phyloP scores from a whole-genome alignment of 805 yeast species.

The Clavispora asparagi region DNA sequence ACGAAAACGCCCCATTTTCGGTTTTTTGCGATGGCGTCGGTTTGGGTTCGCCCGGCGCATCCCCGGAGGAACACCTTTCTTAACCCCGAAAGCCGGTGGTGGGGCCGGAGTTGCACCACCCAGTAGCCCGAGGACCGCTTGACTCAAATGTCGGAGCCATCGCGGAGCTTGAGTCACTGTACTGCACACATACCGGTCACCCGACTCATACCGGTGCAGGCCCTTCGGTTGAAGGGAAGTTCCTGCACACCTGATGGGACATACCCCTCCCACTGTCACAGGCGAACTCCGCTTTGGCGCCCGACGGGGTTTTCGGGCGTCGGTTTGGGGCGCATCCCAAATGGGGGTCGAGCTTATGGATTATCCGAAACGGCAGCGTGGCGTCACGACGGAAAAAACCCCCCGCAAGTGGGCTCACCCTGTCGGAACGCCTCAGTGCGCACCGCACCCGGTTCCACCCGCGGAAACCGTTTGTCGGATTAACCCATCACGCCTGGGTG shows the following conservation, averaged over 20 bases:
- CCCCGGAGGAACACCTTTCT: no score
- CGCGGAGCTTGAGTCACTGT: neutral
- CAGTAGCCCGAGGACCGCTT: neutral
- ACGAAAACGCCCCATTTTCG: no score
- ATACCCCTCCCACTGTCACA: neutral
- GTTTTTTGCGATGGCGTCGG: no score
- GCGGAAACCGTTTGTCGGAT: slow-evolving; percentile 6
- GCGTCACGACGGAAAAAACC: neutral
- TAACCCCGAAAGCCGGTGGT: neutral
- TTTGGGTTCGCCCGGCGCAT: no score
- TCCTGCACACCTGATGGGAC: slow-evolving; percentile 2
- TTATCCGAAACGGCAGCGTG: no score
- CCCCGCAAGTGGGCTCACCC: neutral
- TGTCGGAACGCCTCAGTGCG: neutral
- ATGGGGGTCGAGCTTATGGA: no score
- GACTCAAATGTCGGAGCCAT: slow-evolving; percentile 1
- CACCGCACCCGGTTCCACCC: slow-evolving; percentile 6
- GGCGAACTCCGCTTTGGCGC: neutral
- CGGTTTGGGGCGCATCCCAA: no score
- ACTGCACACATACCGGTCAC: neutral
- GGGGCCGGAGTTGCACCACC: neutral
- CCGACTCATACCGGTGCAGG: neutral
- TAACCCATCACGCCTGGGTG: neutral
- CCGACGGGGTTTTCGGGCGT: neutral
- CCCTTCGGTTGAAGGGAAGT: slow-evolving; percentile 3